Evolutionary conservation across 257 asterid species (phyloP).

Genomic region (Solanum clarkiae): DNA sequence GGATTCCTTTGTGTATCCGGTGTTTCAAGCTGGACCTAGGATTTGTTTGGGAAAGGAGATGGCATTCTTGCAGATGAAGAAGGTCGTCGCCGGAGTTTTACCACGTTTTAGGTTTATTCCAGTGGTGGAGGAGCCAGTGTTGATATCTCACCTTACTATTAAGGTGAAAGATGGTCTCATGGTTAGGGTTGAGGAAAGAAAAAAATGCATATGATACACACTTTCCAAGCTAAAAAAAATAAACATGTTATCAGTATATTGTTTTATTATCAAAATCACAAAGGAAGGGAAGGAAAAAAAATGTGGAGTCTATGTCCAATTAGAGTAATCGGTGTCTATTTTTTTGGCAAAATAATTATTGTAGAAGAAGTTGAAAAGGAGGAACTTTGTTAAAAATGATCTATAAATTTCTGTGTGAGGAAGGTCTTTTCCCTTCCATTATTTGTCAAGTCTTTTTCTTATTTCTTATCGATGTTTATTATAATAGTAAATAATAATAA

Average conservation of each 20-base stretch:
- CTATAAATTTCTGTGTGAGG: neutral
- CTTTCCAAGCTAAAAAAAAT: no score
- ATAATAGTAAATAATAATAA: neutral
- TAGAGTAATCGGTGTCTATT: neutral
- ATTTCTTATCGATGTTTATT: neutral
- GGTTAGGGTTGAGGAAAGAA: neutral
- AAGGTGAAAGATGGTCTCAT: neutral
- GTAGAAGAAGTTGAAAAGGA: neutral
- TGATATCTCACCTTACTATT: neutral
- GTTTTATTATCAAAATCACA: no score
- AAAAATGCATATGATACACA: neutral
- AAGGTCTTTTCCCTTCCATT: neutral
- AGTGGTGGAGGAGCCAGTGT: neutral
- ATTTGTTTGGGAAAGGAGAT: conserved; percentile 7
- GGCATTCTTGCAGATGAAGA: conserved; percentile 6
- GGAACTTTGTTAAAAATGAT: rapidly evolving
- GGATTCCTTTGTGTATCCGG: neutral
- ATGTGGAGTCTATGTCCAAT: neutral
- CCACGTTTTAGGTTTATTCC: neutral
- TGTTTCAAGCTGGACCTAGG: conserved; percentile 12
- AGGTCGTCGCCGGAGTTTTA: neutral
- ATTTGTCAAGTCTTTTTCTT: neutral
- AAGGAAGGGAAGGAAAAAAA: neutral
- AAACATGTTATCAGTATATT: no score
- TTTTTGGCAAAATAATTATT: neutral